Percentiles rank a stretch among this genome's conserved stretches.
Conservation (phyloP, 169 alveolate genomes). For the Cryptosporidium canis region DNA sequence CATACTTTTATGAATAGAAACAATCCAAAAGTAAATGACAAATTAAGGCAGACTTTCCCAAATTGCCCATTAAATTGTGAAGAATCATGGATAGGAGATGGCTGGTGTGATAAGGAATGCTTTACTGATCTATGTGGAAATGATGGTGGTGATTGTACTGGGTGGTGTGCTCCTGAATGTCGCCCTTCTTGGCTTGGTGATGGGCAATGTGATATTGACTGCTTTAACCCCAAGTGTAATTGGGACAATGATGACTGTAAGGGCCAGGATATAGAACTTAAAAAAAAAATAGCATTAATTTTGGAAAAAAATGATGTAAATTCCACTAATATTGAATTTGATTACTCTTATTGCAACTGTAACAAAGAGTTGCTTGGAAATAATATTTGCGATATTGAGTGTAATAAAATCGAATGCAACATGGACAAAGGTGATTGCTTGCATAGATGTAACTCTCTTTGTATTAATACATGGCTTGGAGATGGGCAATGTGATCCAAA, state of each 20-base stretch:
- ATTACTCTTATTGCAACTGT: slow-evolving; percentile 46
- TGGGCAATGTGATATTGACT: slow-evolving; percentile 79
- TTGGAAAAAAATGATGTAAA: background rate
- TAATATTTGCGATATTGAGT: slow-evolving; percentile 54
- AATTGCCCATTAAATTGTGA: slow-evolving; percentile 38
- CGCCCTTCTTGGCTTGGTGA: slow-evolving; percentile 81
- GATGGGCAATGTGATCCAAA: slow-evolving; percentile 81
- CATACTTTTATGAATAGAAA: background rate
- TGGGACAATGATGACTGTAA: slow-evolving; percentile 80
- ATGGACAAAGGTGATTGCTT: slow-evolving; percentile 73
- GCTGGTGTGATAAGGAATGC: slow-evolving; percentile 74
- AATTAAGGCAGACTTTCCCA: slow-evolving; percentile 16
- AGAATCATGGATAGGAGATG: slow-evolving; percentile 65
- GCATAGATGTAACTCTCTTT: slow-evolving; percentile 75
- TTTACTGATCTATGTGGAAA: slow-evolving; percentile 49
- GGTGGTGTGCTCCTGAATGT: slow-evolving; percentile 81
- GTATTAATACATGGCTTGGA: slow-evolving; percentile 76
- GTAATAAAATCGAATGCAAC: slow-evolving; percentile 70
- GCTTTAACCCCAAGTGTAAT: slow-evolving; percentile 78
- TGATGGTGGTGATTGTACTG: slow-evolving; percentile 73
- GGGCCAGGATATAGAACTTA: background rate
- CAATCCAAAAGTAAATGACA: background rate
- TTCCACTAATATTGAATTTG: slow-evolving; percentile 20
- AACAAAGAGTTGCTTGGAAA: slow-evolving; percentile 67
- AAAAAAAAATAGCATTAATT: background rate